A percentile compares a stretch with the other conserved stretches of the same genome.
These are phyloP conservation scores for Colletotrichum sp. DNA, from an alignment of 2,329 filamentous ascomycete genomes.

Conservation along the genomic window DNA sequence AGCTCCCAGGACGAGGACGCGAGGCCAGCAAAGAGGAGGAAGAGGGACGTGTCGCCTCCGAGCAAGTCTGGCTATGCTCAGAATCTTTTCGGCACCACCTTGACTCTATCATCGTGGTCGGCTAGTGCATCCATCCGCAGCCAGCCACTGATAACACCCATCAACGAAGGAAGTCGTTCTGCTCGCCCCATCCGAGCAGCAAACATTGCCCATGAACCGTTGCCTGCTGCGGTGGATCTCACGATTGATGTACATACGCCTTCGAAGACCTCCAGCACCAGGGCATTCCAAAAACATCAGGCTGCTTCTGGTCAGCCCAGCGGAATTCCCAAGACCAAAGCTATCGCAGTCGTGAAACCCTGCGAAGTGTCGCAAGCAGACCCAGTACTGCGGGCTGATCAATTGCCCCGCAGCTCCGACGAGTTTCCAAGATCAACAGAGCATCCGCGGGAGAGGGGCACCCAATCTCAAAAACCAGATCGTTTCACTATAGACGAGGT, in stretches of 20 bases:
- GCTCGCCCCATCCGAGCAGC: not conserved
- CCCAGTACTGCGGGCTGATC: not conserved
- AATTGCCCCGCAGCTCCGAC: not conserved
- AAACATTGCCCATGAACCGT: not conserved
- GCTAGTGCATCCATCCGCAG: not conserved
- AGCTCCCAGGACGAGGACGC: constrained; percentile 25
- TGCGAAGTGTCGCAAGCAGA: not conserved
- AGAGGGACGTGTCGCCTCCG: constrained; percentile 38
- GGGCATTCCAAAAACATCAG: not conserved
- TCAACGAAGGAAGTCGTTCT: not conserved
- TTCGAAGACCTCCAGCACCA: not conserved
- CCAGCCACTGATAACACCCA: not conserved
- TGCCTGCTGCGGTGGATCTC: not conserved
- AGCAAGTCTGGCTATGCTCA: constrained; percentile 56
- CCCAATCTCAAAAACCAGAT: not conserved
- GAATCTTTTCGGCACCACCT: constrained; percentile 53
- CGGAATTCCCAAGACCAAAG: not conserved
- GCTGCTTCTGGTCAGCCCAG: not conserved
- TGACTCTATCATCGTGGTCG: constrained; percentile 38
- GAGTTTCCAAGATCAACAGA: not conserved
- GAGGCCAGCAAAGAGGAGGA: constrained; percentile 46
- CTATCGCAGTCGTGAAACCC: not conserved
- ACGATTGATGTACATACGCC: not conserved
- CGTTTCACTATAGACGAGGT: not conserved
- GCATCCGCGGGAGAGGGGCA: not conserved